Evolutionary conservation across 352 stramenopile species (phyloP), one percentile per base, ranked within the genome.

Genomic region (Globisporangium nodosum): DNA sequence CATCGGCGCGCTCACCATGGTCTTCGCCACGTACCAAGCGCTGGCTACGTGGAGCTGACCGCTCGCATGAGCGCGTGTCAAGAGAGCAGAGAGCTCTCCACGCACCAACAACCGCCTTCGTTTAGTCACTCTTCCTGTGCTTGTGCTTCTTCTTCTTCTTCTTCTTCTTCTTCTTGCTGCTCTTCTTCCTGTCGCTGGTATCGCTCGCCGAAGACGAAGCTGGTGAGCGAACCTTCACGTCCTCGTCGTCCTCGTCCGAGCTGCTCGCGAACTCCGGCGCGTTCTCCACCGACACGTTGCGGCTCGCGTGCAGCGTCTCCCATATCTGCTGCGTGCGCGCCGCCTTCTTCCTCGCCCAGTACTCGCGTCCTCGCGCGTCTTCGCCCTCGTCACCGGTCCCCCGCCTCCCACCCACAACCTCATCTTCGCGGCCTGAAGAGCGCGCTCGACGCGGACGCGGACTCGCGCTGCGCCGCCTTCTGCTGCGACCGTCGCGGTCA

Each of bases 11-110:
- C 77, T 83, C 56, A 88, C 78, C 4, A 87, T 88, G 71, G 24
- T 78, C 18, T 88, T 86, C 46, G 78, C 75, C 9, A 77, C 75
- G 13, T 85, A 79, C 61, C 75, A 85, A 49, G 75, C 75, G 20
- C 27, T 81, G 16, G 60, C 71, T 7, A 85, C 75, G 35, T 85
- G 75, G 75, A 64, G 63, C 47, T 85, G 49, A 20, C 43, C 15
- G 12, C 24, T 42, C 43, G 33, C 33, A 12, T 37, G 5, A 6
- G 33, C 33, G 5, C 5, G 33, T 37, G 5, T 9, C 5, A 37
- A 5, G 33, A 37, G 45, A 37, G 35, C 3, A 40, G 35, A 40
- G 35, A 35, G 5, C 8, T 35, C 5, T 35, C 1, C 24, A 27
- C 24, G 24, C 24, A 27, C 24, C 24, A 27, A 27, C 24, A 27